Evolutionary conservation across 1,139 yeast species (phyloP), one percentile per base, ranked within the genome.

Genomic region (Yamadazyma taylorii): DNA sequence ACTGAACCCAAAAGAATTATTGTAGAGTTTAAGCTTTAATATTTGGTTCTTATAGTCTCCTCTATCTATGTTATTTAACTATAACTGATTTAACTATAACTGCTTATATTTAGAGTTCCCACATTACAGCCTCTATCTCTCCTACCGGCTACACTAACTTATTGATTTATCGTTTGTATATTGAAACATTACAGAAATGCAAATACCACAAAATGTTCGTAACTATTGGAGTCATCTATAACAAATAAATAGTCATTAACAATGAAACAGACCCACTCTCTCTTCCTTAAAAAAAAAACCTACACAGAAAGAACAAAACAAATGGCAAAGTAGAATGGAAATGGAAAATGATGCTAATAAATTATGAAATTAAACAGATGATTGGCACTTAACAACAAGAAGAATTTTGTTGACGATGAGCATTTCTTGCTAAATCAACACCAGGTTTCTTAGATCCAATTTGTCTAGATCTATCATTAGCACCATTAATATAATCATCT

Each of bases 181-280:
- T 27, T 27, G 30, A 27, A 25, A 27, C 30, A 27, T 27, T 19
- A 19, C 8, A n/a, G n/a, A 27, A 27, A 27, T 27, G 30, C 21
- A 27, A 27, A 27, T 12, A n/a, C 28, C 16, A 12, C 16, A 25
- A 12, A 27, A 27, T 8, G 21, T 16, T 9, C 14, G 16, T 15
- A 13, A 80, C 88, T 81, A 81, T 46, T 46, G 51, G 42, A 43
- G 51, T 49, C 42, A 42, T 50, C 46, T 58, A 53, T 52, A 42
- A 44, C 35, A 47, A 54, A 58, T 58, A 57, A 56, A 55, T 50
- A 24, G 11, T n/a, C 25, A 47, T 55, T n/a, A n/a, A n/a, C n/a
- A n/a, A n/a, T n/a, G n/a, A n/a, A n/a, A n/a, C n/a, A n/a, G n/a
- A n/a, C n/a, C n/a, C n/a, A n/a, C n/a, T n/a, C n/a, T n/a, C n/a